A percentile compares a stretch with the other conserved stretches of the same genome.
phyloP scores from a whole-genome alignment of 1,284 basidiomycete species.

The Ustilago vetiveriae region DNA sequence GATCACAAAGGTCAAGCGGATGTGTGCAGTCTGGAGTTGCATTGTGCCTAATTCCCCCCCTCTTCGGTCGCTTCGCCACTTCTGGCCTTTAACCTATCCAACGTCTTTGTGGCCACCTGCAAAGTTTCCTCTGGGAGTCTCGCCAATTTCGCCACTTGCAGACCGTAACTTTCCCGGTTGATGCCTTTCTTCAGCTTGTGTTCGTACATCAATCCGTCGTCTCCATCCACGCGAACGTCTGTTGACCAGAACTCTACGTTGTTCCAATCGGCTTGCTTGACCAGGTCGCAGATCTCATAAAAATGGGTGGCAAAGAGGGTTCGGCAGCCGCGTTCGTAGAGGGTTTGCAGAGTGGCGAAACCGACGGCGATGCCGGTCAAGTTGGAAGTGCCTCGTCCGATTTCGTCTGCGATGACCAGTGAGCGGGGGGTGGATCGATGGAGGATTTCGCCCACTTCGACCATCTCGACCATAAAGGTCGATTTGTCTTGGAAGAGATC shows the following conservation, averaged over 20 bases:
- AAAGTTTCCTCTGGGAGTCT: constrained; percentile 75
- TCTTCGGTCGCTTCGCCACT: background rate
- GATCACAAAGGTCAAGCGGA: background rate
- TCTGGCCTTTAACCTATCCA: constrained; percentile 5
- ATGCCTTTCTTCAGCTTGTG: constrained; percentile 83
- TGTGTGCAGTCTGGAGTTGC: too few relatives aligned
- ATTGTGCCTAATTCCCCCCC: background rate
- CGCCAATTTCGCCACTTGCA: constrained; percentile 88
- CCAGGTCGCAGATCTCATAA: constrained; percentile 87
- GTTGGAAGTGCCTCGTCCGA: constrained; percentile 92
- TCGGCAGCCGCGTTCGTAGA: constrained; percentile 81
- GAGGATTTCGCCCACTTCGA: constrained; percentile 72
- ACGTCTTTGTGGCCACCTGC: constrained; percentile 1
- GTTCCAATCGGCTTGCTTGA: background rate
- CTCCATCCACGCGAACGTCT: constrained; percentile 76
- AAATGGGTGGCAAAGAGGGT: constrained; percentile 96
- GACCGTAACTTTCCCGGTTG: constrained; percentile 88
- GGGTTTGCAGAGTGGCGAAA: constrained; percentile 85
- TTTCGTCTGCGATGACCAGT: constrained; percentile 72
- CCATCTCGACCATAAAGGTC: constrained; percentile 81
- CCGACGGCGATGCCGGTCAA: constrained; percentile 91
- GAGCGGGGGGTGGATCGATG: constrained; percentile 72
- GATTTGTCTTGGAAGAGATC: constrained; percentile 91
- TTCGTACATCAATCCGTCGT: constrained; percentile 78
- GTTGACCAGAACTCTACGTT: constrained; percentile 85